Percentiles rank a stretch among this genome's conserved stretches.
Evolutionary conservation across 2,329 filamentous ascomycete genomes (phyloP).

Genomic region (Apiospora saccharicola): DNA sequence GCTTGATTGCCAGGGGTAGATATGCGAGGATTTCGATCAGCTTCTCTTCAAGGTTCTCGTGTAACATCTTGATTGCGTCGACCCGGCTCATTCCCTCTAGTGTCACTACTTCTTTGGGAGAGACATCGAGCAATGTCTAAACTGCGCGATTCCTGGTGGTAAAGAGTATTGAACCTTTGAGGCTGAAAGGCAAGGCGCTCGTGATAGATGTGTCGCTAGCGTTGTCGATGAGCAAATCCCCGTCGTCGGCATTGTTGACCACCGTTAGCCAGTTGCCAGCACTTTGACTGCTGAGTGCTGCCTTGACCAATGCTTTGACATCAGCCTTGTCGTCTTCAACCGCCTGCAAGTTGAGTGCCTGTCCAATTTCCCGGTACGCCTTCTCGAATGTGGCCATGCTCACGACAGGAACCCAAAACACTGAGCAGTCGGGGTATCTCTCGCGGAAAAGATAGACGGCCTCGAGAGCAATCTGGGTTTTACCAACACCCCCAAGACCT

Average conservation of each 20-base stretch:
- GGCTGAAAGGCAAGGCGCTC: slow-evolving; percentile 8
- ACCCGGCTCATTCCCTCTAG: slow-evolving; percentile 39
- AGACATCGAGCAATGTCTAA: slow-evolving; percentile 37
- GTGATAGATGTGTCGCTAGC: slow-evolving; percentile 43
- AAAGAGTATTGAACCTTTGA: slow-evolving; percentile 44
- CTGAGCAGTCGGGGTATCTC: slow-evolving; percentile 39
- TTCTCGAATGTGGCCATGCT: slow-evolving; percentile 43
- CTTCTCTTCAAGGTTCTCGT: slow-evolving; percentile 35
- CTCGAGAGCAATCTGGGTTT: slow-evolving; percentile 50
- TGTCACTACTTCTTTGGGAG: slow-evolving; percentile 38
- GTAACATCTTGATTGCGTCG: slow-evolving; percentile 39
- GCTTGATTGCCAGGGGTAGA: slow-evolving; percentile 51
- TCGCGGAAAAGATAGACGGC: slow-evolving; percentile 40
- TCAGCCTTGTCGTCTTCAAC: slow-evolving; percentile 45
- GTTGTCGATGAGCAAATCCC: slow-evolving; percentile 50
- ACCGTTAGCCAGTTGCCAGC: slow-evolving; percentile 44
- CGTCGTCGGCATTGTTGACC: neutral
- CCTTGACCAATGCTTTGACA: slow-evolving; percentile 46
- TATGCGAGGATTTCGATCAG: slow-evolving; percentile 45
- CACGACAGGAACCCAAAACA: slow-evolving; percentile 49
- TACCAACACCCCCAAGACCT: slow-evolving; percentile 47
- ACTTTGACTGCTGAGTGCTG: slow-evolving; percentile 37
- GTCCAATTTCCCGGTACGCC: slow-evolving; percentile 45
- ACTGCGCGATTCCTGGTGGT: slow-evolving; percentile 47
- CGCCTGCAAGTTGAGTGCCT: slow-evolving; percentile 37